Base-by-base conservation (phyloP, 208 protist species). In the Porcisia deanei region DNA sequence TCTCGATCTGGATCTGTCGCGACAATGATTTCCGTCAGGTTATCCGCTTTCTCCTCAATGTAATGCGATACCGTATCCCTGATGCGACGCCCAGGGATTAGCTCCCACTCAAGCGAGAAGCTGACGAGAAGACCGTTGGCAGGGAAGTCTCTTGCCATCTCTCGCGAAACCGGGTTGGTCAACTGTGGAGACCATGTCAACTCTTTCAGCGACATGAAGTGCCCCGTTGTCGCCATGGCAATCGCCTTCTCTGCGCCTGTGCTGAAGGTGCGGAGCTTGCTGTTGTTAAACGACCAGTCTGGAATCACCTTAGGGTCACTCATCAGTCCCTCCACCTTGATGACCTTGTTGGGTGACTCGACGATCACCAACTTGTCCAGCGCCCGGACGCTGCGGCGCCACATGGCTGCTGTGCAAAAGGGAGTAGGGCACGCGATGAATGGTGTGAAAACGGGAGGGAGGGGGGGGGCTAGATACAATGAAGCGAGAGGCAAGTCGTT, bases 281-380 rank as follows among this genome's bases (percentile, higher is more conserved):
- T 70, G 39, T 89, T 85, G 52, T 77, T 73, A 73, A 96, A 96
- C 18, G 90, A 94, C 91, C 90, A 96, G 83, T 97, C 94, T 1
- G 88, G 79, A 34, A 97, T 85, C 22, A 95, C 92, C 52, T 85
- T 88, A 5, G 92, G 79, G 72, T 95, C 80, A 69, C 93, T 96
- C 77, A 95, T 81, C 18, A 97, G 85, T 3, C 86, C 89, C 74
- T 96, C 91, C 43, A 97, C 84, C 82, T 96, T 95, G 75, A 93
- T 95, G 41, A 97, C 89, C 73, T 97, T 97, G 79, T 97, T 97
- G 2, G 94, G 94, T 10, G 94, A 97, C 83, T 97, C 94, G 5
- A 97, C 94, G 82, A 97, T 96, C 57, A 97, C 90, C 55, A 97
- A 80, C 80, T 94, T 94, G 81, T 93, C 90, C 71, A 88, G 80